Conservation (phyloP, 2,329 filamentous ascomycete genomes). For the Sclerotiophoma versabilis region DNA sequence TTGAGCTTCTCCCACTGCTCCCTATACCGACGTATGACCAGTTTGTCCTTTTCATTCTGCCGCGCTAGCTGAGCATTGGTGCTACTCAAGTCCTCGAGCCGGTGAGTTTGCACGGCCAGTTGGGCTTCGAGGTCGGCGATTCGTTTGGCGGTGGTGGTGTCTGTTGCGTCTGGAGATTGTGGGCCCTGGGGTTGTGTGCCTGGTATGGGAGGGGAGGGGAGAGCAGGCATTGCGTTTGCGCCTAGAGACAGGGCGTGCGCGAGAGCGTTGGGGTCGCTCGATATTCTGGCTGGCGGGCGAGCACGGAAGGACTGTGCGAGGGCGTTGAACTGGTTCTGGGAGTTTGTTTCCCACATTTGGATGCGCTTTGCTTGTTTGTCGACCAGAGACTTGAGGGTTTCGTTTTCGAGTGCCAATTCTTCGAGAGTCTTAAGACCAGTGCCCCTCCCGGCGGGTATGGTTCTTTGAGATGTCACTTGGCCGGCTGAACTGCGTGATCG, state of each 20-base stretch:
- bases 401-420: conserved; percentile 88
- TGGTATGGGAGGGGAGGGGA: conserved; percentile 26
- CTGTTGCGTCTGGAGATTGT: conserved; percentile 8
- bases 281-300: conserved; percentile 19
- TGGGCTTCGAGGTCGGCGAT: conserved; percentile 38
- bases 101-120: conserved; percentile 33
- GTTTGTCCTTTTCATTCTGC: conserved; percentile 67
- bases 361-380: conserved; percentile 87
- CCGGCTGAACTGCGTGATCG: conserved; percentile 27
- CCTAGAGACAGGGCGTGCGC: conserved; percentile 38
- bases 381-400: conserved; percentile 81
- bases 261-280: conserved; percentile 33
- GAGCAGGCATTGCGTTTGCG: conserved; percentile 27
- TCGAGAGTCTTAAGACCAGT: conserved; percentile 73
- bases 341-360: conserved; percentile 92
- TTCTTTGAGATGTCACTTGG: conserved; percentile 36
- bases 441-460: conserved; percentile 43
- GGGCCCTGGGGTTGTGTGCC: conserved; percentile 1
- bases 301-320: conserved; percentile 77
- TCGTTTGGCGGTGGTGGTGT: conserved; percentile 25
- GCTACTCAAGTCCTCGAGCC: conserved; percentile 58
- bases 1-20: conserved; percentile 75
- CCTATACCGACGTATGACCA: conserved; percentile 63
- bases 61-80: conserved; percentile 68
- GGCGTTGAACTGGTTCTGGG: conserved; percentile 84